Conservation (phyloP, 75 land plant genomes). For the Azolla pinnata region DNA sequence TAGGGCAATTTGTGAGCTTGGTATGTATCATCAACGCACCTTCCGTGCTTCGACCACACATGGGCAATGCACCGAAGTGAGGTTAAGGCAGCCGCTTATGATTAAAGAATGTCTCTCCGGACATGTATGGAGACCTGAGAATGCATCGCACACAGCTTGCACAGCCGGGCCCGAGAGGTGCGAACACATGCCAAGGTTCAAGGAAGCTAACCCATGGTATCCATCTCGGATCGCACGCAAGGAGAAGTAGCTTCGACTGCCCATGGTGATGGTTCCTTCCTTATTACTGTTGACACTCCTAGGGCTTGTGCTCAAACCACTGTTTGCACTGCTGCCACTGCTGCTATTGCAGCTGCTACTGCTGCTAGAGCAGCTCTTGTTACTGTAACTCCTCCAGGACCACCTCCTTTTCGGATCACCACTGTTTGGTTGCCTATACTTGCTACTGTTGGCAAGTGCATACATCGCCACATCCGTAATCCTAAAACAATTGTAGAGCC, state of each 20-base stretch:
- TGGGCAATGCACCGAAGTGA: conserved; percentile 85
- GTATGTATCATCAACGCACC: conserved; percentile 14
- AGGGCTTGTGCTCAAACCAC: conserved; percentile 25
- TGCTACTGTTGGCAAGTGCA: conserved; percentile 41
- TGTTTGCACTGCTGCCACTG: conserved; percentile 15
- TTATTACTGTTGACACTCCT: conserved; percentile 27
- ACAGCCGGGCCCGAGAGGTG: conserved; percentile 83
- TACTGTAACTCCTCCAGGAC: neutral
- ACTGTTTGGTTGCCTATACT: conserved; percentile 10
- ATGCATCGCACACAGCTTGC: conserved; percentile 91
- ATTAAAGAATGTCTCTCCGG: conserved; percentile 75
- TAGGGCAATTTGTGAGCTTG: too few relatives aligned
- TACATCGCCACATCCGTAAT: conserved; percentile 95
- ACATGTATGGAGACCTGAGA: conserved; percentile 90
- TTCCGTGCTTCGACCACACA: conserved; percentile 47
- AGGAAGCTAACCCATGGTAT: conserved; percentile 60
- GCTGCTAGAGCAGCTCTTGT: conserved; percentile 26
- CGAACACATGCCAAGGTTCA: conserved; percentile 92
- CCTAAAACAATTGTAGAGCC: conserved; percentile 83
- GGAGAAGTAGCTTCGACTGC: conserved; percentile 10
- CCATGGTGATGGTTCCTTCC: conserved; percentile 10
- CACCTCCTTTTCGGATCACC: conserved; percentile 7
- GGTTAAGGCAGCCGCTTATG: conserved; percentile 85
- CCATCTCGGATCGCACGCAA: conserved; percentile 15
- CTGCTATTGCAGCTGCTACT: conserved; percentile 21